phyloP scores from a whole-genome alignment of 2,329 filamentous ascomycete species.

The Phaeophleospora eucalypticola region DNA sequence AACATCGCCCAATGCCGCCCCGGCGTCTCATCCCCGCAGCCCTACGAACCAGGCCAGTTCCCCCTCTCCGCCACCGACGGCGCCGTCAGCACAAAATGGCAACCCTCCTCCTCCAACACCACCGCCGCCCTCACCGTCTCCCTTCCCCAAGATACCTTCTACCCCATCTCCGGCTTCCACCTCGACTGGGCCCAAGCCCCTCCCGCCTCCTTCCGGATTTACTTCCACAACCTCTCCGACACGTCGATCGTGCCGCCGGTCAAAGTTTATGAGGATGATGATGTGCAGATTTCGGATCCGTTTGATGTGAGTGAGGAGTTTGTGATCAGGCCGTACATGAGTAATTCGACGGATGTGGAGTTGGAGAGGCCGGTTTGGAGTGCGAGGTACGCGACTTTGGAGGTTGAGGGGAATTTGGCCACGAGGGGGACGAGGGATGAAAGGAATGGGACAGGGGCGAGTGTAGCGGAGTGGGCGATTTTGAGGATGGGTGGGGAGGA shows the following conservation, averaged over 20 bases:
- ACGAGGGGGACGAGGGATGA: conserved; percentile 26
- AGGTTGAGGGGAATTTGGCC: conserved; percentile 46
- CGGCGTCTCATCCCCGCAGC: conserved; percentile 37
- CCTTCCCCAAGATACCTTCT: conserved; percentile 36
- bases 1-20: conserved; percentile 65
- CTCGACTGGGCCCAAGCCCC: conserved; percentile 60
- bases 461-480: conserved; percentile 48
- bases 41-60: conserved; percentile 62
- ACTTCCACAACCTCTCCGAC: conserved; percentile 50
- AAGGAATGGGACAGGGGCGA: conserved; percentile 41
- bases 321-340: conserved; percentile 38
- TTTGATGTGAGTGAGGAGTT: conserved; percentile 36
- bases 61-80: conserved; percentile 64
- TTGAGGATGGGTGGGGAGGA: conserved; percentile 14
- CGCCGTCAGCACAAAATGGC: conserved; percentile 63
- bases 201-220: conserved; percentile 51
- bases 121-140: conserved; percentile 56
- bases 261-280: conserved; percentile 20
- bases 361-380: conserved; percentile 39
- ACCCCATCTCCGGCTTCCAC: conserved; percentile 47
- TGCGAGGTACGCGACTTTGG: conserved; percentile 44
- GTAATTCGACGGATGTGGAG: conserved; percentile 45
- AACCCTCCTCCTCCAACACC: conserved; percentile 50
- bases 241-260: conserved; percentile 27
- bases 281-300: conserved; percentile 40